These are phyloP conservation scores for Blastobotrys illinoisensis DNA, from an alignment of 1,139 yeast species.

Conservation along the genomic window DNA sequence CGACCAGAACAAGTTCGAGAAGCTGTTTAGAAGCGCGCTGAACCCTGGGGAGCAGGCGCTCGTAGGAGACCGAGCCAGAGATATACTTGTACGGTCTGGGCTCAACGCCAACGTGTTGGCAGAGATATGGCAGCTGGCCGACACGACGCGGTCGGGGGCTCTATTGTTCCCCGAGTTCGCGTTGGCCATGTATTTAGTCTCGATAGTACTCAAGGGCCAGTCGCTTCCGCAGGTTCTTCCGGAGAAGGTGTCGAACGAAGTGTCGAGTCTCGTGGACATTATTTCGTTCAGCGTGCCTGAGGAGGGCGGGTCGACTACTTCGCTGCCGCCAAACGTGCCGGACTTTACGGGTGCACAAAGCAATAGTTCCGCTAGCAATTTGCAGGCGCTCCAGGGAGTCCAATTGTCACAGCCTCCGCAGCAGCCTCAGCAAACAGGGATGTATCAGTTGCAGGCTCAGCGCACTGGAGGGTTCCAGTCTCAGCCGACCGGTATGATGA, in stretches of 20 bases:
- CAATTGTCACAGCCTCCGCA: constrained; percentile 10
- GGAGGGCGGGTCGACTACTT: constrained; percentile 22
- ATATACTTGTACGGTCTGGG: constrained; percentile 74
- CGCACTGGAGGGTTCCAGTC: constrained; percentile 32
- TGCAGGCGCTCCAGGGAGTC: not conserved
- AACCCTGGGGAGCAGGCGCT: constrained; percentile 73
- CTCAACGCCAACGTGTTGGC: constrained; percentile 72
- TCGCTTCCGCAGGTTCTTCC: constrained; percentile 70
- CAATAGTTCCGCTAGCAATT: not conserved
- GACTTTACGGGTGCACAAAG: constrained; percentile 23
- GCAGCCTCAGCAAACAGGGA: constrained; percentile 33
- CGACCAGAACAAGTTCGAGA: constrained; percentile 83
- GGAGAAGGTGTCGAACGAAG: constrained; percentile 72
- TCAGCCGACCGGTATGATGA: constrained; percentile 32
- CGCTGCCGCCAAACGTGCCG: constrained; percentile 29
- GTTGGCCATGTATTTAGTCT: constrained; percentile 83
- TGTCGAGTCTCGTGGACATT: constrained; percentile 79
- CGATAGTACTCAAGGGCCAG: constrained; percentile 70
- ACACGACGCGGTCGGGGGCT: constrained; percentile 78
- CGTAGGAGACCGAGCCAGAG: constrained; percentile 71
- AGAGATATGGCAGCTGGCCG: constrained; percentile 86
- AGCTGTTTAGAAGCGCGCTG: constrained; percentile 70
- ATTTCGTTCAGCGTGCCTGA: constrained; percentile 74
- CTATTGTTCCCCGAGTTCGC: constrained; percentile 93
- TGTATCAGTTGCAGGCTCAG: constrained; percentile 28